These are phyloP conservation scores for Colletotrichum tofieldiae DNA, from an alignment of 2,329 filamentous ascomycete genomes.

Conservation along the genomic window DNA sequence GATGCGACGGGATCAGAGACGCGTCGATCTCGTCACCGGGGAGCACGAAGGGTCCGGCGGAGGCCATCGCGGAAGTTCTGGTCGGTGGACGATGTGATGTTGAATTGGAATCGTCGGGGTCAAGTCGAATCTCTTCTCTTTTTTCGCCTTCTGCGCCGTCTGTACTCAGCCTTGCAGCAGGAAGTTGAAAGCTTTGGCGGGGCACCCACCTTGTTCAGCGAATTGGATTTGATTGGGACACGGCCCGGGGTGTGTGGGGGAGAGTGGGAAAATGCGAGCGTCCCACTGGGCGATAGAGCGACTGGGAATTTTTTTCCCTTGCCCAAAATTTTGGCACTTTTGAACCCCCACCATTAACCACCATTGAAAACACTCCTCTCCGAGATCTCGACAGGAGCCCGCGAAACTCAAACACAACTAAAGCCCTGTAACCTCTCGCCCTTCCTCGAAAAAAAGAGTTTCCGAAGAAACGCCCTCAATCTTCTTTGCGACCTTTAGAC, in stretches of 20 bases:
- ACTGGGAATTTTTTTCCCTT: constrained; percentile 40
- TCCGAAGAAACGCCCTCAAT: background rate
- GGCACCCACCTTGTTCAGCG: constrained; percentile 27
- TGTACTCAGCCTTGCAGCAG: constrained; percentile 41
- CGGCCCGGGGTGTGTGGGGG: constrained; percentile 22
- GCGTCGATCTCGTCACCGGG: constrained; percentile 84
- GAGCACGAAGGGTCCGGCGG: constrained; percentile 77
- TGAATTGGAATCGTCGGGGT: constrained; percentile 21
- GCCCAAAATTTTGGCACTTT: constrained; percentile 33
- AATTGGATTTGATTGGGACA: constrained; percentile 35
- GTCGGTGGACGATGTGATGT: constrained; percentile 7
- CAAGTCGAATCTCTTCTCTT: background rate
- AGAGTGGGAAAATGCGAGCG: background rate
- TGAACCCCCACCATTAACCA: constrained; percentile 43
- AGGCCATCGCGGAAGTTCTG: constrained; percentile 63
- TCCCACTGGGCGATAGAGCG: constrained; percentile 31
- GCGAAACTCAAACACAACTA: constrained; percentile 19
- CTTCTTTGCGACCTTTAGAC: constrained; percentile 42
- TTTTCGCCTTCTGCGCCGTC: constrained; percentile 14
- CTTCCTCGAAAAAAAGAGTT: background rate
- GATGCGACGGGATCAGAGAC: constrained; percentile 76
- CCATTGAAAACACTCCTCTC: constrained; percentile 33
- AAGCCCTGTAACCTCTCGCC: background rate
- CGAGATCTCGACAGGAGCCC: constrained; percentile 29
- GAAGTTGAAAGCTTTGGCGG: constrained; percentile 45